Evolutionary conservation across 2,329 filamentous ascomycete genomes (phyloP), one percentile per base, ranked within the genome.

Genomic region (Aspergillus awamori): DNA sequence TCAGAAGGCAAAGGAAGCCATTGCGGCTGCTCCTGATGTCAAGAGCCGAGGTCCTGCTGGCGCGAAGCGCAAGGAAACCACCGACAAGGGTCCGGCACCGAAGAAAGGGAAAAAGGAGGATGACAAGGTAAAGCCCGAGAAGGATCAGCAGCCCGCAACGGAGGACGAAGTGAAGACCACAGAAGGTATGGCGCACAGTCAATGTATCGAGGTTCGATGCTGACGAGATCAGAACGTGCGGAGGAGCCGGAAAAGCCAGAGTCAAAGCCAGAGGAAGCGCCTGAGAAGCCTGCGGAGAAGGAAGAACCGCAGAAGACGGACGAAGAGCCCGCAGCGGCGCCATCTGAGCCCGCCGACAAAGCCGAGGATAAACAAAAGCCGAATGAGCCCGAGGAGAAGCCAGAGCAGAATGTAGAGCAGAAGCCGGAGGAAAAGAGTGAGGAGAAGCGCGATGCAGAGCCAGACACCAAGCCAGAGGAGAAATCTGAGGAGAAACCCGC

Each of bases 1-100:
- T 8, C 73, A 74, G 53, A 79, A 80, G 65, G 78, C 79, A 33
- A 79, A 79, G 58, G 72, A 79, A 62, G 76, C 78, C 26, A 75
- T 77, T 60, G 62, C 72, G 51, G 69, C 67, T 61, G 72, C 69
- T 58, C 68, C 69, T 49, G 76, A 73, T 58, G 65, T 60, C 26
- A 71, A 70, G 49, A 66, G 66, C 30, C 70, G 66, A 58, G 63
- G 68, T 24, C 28, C 70, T 8, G 65, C 73, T 24, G 72, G 73
- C n/a, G 67, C 69, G 11, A 81, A 81, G 60, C 78, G 79, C 45
- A 81, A 79, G 66, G 75, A 69, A 15, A 55, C 67, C 2, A 41
- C 64, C 4, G 66, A 70, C 24, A 72, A 72, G 7, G 67, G 54
- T 1, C 64, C 70, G 0, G 62, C 69, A 26, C 59, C 72, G 0